These are phyloP conservation scores for Sclerotinia minor DNA, from an alignment of 2,329 filamentous ascomycete genomes.

Conservation along the genomic window DNA sequence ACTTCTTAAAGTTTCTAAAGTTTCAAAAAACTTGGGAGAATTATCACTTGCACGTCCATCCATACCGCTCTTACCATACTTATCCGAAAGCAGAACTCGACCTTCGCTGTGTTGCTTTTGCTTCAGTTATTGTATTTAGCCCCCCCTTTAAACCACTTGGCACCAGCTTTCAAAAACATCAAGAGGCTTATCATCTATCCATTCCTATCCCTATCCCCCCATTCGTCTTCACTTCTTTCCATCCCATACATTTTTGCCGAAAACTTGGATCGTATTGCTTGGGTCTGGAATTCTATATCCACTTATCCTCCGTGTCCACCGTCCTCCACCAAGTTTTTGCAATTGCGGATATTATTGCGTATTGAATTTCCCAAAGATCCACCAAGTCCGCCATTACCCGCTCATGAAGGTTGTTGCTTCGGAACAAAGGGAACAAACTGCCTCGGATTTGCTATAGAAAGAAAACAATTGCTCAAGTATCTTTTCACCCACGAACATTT, in stretches of 20 bases:
- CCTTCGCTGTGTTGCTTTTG: neutral
- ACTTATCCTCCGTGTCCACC: neutral
- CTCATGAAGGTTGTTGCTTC: neutral
- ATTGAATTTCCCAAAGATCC: constrained; percentile 12
- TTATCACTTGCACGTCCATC: neutral
- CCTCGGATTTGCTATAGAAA: constrained; percentile 2
- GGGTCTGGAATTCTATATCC: constrained; percentile 1
- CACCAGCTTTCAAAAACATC: neutral
- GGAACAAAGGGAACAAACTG: constrained; percentile 6
- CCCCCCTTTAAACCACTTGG: neutral
- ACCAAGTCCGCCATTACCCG: constrained; percentile 15
- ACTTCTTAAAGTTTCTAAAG: neutral
- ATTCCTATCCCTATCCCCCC: too few species aligned
- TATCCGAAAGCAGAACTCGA: neutral
- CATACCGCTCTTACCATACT: neutral
- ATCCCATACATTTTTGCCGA: neutral
- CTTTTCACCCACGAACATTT: neutral
- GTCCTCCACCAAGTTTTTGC: neutral
- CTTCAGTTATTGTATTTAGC: constrained; percentile 1
- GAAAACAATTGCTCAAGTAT: constrained; percentile 4
- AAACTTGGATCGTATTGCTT: neutral
- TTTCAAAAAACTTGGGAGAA: neutral
- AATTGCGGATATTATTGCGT: constrained; percentile 15
- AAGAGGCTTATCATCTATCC: constrained; percentile 5
- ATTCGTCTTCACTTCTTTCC: neutral